Conservation (phyloP, 371 early-diverging fungal genomes). For the Caulochytrium protostelioides region DNA sequence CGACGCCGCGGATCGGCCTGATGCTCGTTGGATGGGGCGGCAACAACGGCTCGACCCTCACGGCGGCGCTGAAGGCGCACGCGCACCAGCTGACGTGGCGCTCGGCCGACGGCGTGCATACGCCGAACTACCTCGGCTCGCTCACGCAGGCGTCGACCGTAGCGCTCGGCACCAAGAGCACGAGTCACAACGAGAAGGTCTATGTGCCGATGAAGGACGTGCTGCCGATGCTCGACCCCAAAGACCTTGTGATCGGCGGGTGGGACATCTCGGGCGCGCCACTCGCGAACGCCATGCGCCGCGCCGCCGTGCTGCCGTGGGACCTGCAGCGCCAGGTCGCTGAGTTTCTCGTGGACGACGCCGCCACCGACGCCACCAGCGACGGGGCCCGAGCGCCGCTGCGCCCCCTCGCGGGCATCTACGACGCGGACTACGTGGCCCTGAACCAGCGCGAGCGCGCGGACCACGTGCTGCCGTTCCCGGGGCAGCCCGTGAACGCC, state of each 20-base stretch:
- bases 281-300: conserved; percentile 74
- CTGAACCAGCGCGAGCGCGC: conserved; percentile 91
- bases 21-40: conserved; percentile 98
- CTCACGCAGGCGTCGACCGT: conserved; percentile 84
- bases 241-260: conserved; percentile 83
- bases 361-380: too few relatives aligned
- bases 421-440: conserved; percentile 52
- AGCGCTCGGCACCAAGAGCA: conserved; percentile 53
- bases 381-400: too few relatives aligned
- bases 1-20: conserved; percentile 22
- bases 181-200: conserved; percentile 50
- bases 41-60: conserved; percentile 92
- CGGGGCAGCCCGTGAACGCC: conserved; percentile 66
- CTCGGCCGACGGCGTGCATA: conserved; percentile 73
- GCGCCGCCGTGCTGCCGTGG: conserved; percentile 78
- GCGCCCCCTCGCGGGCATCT: too few relatives aligned
- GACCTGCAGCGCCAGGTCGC: conserved; percentile 80
- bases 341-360: too few relatives aligned
- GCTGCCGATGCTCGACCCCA: conserved; percentile 86
- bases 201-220: conserved; percentile 71
- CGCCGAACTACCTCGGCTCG: conserved; percentile 88
- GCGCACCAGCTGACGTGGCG: conserved; percentile 61
- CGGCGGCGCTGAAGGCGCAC: conserved; percentile 86
- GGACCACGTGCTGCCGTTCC: conserved; percentile 63
- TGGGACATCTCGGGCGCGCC: conserved; percentile 82